These are phyloP conservation scores for Drechslera avenae DNA, from an alignment of 2,329 filamentous ascomycete species.

Conservation along the genomic window DNA sequence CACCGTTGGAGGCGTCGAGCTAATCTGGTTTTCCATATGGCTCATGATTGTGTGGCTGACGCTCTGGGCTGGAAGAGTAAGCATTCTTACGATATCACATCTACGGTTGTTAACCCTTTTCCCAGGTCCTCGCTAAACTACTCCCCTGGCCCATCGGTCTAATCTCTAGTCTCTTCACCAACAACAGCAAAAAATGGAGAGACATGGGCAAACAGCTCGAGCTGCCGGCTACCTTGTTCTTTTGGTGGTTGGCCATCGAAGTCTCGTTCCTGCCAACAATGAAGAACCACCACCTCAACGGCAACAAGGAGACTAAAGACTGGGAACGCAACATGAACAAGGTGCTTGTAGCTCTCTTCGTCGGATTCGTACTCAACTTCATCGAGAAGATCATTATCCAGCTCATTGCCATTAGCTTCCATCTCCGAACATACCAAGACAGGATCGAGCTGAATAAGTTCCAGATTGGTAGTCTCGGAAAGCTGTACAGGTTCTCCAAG, in stretches of 20 bases:
- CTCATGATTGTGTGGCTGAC: conserved; percentile 91
- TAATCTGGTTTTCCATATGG: conserved; percentile 96
- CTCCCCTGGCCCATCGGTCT: conserved; percentile 67
- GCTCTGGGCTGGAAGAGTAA: conserved; percentile 74
- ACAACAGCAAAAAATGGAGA: conserved; percentile 90
- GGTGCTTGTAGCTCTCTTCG: conserved; percentile 83
- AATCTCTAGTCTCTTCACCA: conserved; percentile 76
- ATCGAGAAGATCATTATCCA: conserved; percentile 93
- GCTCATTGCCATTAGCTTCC: conserved; percentile 91
- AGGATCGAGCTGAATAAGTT: conserved; percentile 93
- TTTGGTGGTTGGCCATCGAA: conserved; percentile 88
- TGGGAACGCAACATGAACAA: conserved; percentile 87
- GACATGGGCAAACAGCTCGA: conserved; percentile 87
- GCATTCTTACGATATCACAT: conserved; percentile 15
- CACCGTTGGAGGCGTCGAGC: conserved; percentile 72
- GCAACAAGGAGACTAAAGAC: conserved; percentile 56
- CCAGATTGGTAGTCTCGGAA: conserved; percentile 72
- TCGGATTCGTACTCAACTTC: conserved; percentile 79
- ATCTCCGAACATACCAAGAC: conserved; percentile 86
- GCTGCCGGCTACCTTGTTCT: conserved; percentile 81
- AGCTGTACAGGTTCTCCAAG: conserved; percentile 69
- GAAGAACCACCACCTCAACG: conserved; percentile 65
- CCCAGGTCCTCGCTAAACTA: conserved; percentile 65
- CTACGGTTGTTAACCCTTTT: conserved; percentile 9
- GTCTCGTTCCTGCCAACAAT: conserved; percentile 86